Evolutionary conservation across 352 stramenopile species (phyloP).

Genomic region (Phytophthora pisi): DNA sequence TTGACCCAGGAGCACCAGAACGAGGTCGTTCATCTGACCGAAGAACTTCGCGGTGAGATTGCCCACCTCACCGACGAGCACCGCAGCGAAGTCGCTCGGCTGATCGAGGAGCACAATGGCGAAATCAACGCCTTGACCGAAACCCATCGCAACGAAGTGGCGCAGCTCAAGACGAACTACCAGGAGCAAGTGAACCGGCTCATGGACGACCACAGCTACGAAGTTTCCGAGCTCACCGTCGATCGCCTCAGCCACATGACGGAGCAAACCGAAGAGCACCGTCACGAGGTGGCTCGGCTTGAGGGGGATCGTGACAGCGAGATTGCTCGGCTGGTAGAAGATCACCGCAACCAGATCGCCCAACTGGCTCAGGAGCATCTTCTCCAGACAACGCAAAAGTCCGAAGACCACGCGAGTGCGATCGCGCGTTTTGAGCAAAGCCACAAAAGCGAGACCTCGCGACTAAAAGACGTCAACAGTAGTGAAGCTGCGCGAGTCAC

Average conservation of each 20-base stretch:
- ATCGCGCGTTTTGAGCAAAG: constrained; percentile 2
- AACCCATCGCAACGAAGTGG: neutral
- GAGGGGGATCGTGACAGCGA: neutral
- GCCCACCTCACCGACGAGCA: neutral
- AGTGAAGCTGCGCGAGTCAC: constrained; percentile 1
- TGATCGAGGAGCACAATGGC: neutral
- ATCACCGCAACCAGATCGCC: neutral
- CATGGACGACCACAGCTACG: neutral
- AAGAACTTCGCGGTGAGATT: constrained; percentile 4
- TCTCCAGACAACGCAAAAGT: neutral
- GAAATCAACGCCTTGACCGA: neutral
- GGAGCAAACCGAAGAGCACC: constrained; percentile 6
- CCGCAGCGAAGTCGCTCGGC: neutral
- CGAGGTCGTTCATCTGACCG: neutral
- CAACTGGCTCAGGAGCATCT: constrained; percentile 3
- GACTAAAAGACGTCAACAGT: neutral
- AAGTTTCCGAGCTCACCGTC: neutral
- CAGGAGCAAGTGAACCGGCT: neutral
- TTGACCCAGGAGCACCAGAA: neutral
- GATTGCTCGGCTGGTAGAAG: constrained; percentile 1
- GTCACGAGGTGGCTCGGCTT: neutral
- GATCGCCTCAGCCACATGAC: neutral
- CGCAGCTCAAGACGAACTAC: neutral
- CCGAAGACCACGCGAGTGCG: neutral
- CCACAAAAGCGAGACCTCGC: neutral